Base-by-base conservation (phyloP, 768 basidiomycete species). In the Russula earlei region DNA sequence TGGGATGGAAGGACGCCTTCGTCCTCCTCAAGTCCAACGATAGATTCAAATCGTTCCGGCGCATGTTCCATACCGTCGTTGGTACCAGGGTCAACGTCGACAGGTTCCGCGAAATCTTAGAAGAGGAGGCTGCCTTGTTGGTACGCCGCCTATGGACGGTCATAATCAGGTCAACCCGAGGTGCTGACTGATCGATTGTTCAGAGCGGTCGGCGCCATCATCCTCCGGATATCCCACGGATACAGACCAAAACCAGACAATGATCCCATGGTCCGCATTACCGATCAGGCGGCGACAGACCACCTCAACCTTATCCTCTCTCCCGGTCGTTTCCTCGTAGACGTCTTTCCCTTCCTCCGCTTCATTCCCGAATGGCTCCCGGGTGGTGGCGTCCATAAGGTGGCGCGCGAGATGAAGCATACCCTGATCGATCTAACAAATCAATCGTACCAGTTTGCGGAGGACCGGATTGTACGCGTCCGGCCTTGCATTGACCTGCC, bases 321-420 rank as follows among this genome's bases (percentile, higher is more conserved):
- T 1, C 62, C 62, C 2, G 59, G 62, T 36, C 50, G 49, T 25
- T 56, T 60, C 47, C 25, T 56, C 1, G 64, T 67, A 17, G 66
- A 67, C 54, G 41, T 59, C 15, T 17, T 67, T 11, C 66, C 66
- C 0, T 9, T 58, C 31, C 57, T 65, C 42, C 65, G 62, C n/a
- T 27, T 49, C 40, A 43, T 65, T 17, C 64, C 64, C 4, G 64
- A 63, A 17, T 65, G 64, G 64, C 51, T 62, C 53, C 64, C 64
- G 7, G 64, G 64, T 20, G 64, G 61, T 11, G 52, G 64, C 17
- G 64, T 65, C 55, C 64, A 63, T 34, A 52, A 55, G 27, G 51
- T 46, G n/a, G 64, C 64, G 3, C 50, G 55, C 33, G 62, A 62
- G 44, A 62, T 55, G 58, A 49, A 59, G 11, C 52, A 62, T n/a